Evolutionary conservation across 2,329 filamentous ascomycete species (phyloP), one percentile per base, ranked within the genome.

Genomic region (Xylaria digitata): DNA sequence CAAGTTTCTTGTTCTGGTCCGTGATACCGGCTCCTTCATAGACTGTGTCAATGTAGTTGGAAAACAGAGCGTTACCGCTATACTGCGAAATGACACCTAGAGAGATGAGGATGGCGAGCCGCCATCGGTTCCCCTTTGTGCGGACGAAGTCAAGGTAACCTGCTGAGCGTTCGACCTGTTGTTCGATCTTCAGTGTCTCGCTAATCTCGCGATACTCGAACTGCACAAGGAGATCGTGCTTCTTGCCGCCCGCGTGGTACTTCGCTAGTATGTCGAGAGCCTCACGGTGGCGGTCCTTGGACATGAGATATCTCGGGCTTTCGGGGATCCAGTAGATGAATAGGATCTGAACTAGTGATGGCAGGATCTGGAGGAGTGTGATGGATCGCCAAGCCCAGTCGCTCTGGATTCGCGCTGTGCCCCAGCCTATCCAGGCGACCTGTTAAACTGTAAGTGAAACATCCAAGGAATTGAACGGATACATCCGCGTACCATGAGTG

Each of bases 301-400:
- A 82, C 71, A 90, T 82, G 15, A 92, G 84, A 80, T 84, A 92
- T 69, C 89, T 84, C 0, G 89, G 90, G 0, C 86, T 89, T 78
- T 92, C 90, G 5, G 90, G 89, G n/a, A 91, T 80, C 79, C 82
- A 87, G 80, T 86, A 91, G 77, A 92, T 88, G 73, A 89, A 89
- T n/a, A 78, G 61, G 46, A 91, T 80, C 80, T 91, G 89, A 62
- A 90, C 80, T 13, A 89, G 69, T 0, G 87, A 89, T 0, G 89
- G 88, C 0, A 87, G 75, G 37, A 86, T 83, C 79, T 92, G 89
- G 13, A 91, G 80, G n/a, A 91, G 80, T 8, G 86, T 87, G 57
- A 90, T 88, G 43, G 86, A 86, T 56, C 89, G 83, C 90, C 90
- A 92, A 2, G 87, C 87, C 89, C 89, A 91, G 72, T 90, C 81